Conservation (phyloP, 352 stramenopile genomes). For the Pythium plurisporium region DNA sequence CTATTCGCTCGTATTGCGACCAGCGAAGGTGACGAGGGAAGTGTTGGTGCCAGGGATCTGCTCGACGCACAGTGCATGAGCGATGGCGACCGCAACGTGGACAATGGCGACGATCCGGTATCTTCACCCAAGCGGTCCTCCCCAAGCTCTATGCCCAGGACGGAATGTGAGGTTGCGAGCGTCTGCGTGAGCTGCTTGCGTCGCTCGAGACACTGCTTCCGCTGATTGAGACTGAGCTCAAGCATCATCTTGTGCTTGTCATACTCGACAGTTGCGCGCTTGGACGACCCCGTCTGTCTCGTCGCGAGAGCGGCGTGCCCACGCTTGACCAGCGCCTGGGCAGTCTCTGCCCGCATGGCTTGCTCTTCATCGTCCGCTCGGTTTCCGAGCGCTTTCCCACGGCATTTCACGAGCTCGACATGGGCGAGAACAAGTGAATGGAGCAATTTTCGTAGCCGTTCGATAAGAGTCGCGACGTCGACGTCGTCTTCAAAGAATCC, state of each 20-base stretch:
- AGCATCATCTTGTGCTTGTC: conserved; percentile 62
- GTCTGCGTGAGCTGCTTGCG: conserved; percentile 37
- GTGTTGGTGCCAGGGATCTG: neutral
- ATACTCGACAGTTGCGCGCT: conserved; percentile 49
- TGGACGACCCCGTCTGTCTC: conserved; percentile 27
- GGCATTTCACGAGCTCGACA: conserved; percentile 42
- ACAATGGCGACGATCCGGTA: neutral
- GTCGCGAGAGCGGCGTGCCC: conserved; percentile 18
- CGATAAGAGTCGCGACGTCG: conserved; percentile 28
- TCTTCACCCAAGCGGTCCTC: no score
- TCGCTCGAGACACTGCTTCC: conserved; percentile 52
- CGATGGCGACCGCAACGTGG: conserved; percentile 2
- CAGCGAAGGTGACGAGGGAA: conserved; percentile 1
- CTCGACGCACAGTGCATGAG: conserved; percentile 16
- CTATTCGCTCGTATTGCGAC: conserved; percentile 15
- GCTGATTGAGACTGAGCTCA: conserved; percentile 64
- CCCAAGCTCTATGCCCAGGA: conserved; percentile 49
- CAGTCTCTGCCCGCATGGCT: conserved; percentile 19
- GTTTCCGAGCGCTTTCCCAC: conserved; percentile 16
- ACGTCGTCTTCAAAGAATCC: conserved; percentile 59
- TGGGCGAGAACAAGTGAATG: conserved; percentile 51
- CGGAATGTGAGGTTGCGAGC: conserved; percentile 46
- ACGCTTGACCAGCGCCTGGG: conserved; percentile 34
- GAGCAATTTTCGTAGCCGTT: conserved; percentile 47
- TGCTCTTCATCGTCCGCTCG: conserved; percentile 29